These are phyloP conservation scores for Selaginella moellendorffii DNA, from an alignment of 75 land plant species.

Conservation along the genomic window DNA sequence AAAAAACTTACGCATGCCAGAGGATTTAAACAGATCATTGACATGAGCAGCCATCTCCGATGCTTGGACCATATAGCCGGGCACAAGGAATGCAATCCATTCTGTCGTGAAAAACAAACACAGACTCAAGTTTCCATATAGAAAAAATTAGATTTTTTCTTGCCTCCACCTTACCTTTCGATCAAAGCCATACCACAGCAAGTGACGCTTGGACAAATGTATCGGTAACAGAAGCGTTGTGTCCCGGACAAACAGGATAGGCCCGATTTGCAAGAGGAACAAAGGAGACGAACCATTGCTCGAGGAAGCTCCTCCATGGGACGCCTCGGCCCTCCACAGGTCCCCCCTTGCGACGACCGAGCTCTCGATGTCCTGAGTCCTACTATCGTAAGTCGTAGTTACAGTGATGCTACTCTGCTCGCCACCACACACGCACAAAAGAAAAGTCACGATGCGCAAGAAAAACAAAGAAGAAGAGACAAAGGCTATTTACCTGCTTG, in stretches of 20 bases:
- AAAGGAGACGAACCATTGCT: constrained; percentile 49
- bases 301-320: constrained; percentile 54
- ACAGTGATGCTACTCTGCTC: constrained; percentile 59
- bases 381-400: constrained; percentile 69
- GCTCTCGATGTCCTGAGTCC: constrained; percentile 61
- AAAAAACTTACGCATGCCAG: constrained; percentile 50
- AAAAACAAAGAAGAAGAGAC: too few species aligned
- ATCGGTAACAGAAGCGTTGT: constrained; percentile 82
- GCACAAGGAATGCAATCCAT: constrained; percentile 94
- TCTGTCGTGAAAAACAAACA: constrained; percentile 26
- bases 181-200: constrained; percentile 99
- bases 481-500: constrained; percentile 8
- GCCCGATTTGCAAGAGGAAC: constrained; percentile 81
- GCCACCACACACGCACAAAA: constrained; percentile 1
- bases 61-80: constrained; percentile 99
- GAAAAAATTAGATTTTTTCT: neutral
- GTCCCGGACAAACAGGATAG: constrained; percentile 82
- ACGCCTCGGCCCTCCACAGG: constrained; percentile 89
- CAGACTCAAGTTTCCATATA: neutral
- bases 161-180: constrained; percentile 47
- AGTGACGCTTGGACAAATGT: constrained; percentile 82
- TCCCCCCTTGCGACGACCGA: constrained; percentile 80
- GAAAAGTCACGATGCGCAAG: constrained; percentile 28
- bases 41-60: constrained; percentile 82
- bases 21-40: constrained; percentile 95